A percentile compares a stretch with the other conserved stretches of the same genome.
These are phyloP conservation scores for Forsythia viridissima DNA, from an alignment of 257 asterid species.

Conservation along the genomic window DNA sequence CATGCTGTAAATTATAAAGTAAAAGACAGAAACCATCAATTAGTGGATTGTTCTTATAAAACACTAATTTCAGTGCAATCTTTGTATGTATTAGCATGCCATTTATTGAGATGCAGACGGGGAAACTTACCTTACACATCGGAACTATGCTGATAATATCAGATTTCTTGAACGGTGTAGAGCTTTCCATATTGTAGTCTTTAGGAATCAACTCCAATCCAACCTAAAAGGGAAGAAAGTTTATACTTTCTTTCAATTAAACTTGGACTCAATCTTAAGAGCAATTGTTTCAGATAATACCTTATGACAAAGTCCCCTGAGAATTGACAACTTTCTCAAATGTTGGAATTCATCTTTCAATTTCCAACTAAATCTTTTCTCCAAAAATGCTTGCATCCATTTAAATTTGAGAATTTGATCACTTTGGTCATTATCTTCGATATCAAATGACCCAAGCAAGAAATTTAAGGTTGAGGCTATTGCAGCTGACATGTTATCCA, in stretches of 20 bases:
- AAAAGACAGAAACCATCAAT: conserved; percentile 22
- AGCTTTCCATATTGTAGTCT: conserved; percentile 87
- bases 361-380: conserved; percentile 76
- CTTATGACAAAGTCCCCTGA: conserved; percentile 97
- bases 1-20: conserved; percentile 62
- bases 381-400: conserved; percentile 70
- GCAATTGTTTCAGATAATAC: conserved; percentile 39
- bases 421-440: conserved; percentile 37
- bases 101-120: conserved; percentile 1
- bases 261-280: conserved; percentile 11
- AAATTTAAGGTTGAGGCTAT: conserved; percentile 80
- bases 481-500: conserved; percentile 61
- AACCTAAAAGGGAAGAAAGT: conserved; percentile 54
- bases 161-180: conserved; percentile 68
- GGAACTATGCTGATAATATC: conserved; percentile 92
- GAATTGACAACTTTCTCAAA: conserved; percentile 77
- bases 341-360: conserved; percentile 72
- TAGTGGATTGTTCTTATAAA: conserved; percentile 5
- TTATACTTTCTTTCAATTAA: conserved; percentile 26
- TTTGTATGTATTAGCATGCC: not conserved
- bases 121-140: conserved; percentile 69
- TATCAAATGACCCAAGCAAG: conserved; percentile 68
- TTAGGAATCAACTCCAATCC: conserved; percentile 89
- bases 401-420: conserved; percentile 59
- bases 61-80: not conserved